Conservation (phyloP, 2,329 filamentous ascomycete species). For the Myriosclerotinia scirpicola region DNA sequence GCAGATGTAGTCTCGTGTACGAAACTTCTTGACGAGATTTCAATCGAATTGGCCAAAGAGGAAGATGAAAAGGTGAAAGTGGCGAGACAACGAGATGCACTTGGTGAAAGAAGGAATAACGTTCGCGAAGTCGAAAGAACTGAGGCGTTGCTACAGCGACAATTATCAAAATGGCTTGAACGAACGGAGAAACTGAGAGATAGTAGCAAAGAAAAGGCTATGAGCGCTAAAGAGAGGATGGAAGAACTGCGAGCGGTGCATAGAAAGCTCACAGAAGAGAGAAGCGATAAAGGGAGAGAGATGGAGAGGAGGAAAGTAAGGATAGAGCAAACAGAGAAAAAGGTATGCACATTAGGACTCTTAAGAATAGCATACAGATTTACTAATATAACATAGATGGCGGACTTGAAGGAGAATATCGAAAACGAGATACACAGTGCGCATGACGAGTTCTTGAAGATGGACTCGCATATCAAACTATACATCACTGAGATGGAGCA, state of each 20-base stretch:
- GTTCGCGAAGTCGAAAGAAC: constrained; percentile 89
- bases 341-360: constrained; percentile 58
- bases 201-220: constrained; percentile 77
- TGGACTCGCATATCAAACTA: constrained; percentile 94
- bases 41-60: constrained; percentile 81
- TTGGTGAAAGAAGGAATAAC: constrained; percentile 84
- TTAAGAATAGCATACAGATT: neutral
- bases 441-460: constrained; percentile 93
- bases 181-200: constrained; percentile 80
- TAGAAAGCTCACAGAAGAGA: constrained; percentile 77
- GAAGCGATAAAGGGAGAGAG: constrained; percentile 81
- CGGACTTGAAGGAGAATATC: constrained; percentile 95
- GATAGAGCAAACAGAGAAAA: constrained; percentile 98
- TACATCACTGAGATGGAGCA: constrained; percentile 99
- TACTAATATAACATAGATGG: constrained; percentile 64
- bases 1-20: constrained; percentile 86
- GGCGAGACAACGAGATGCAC: constrained; percentile 77
- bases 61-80: constrained; percentile 85
- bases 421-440: constrained; percentile 90
- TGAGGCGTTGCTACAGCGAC: constrained; percentile 78
- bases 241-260: constrained; percentile 82
- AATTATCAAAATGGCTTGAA: constrained; percentile 82
- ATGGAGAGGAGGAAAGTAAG: constrained; percentile 90
- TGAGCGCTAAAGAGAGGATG: constrained; percentile 82
- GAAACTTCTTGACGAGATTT: constrained; percentile 84